These are phyloP conservation scores for Cydonia oblonga DNA, from an alignment of 331 rosid genomes.

Conservation along the genomic window DNA sequence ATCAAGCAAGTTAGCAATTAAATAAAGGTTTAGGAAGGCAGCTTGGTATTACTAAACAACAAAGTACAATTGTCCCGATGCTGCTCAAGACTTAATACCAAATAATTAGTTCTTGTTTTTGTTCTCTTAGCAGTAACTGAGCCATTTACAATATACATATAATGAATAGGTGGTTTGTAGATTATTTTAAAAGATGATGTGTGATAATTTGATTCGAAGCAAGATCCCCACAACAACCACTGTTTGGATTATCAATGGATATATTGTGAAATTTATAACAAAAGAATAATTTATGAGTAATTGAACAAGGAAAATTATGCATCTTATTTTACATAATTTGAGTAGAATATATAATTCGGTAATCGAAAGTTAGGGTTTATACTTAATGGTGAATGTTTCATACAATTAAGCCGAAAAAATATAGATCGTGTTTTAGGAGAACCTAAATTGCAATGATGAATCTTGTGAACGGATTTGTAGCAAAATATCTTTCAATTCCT, in stretches of 20 bases:
- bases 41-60: background rate
- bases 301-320: background rate
- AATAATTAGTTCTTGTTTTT: background rate
- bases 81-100: background rate
- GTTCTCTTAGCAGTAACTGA: background rate
- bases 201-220: no score
- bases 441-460: no score
- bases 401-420: no score
- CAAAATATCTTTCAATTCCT: no score
- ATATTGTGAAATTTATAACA: no score
- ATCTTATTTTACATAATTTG: background rate
- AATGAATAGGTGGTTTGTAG: background rate
- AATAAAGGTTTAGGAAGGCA: background rate
- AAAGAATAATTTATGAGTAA: background rate
- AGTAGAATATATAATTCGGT: no score
- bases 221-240: no score
- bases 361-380: no score
- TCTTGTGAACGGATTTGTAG: no score
- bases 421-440: no score
- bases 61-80: slow-evolving; percentile 6
- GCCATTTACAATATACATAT: background rate
- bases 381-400: no score
- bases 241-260: no score
- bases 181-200: background rate
- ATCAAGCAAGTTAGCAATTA: background rate